Percentiles rank a stretch among this genome's conserved stretches.
Conservation (phyloP, 2,329 filamentous ascomycete species). For the Torrubiellomyces zombiae region DNA sequence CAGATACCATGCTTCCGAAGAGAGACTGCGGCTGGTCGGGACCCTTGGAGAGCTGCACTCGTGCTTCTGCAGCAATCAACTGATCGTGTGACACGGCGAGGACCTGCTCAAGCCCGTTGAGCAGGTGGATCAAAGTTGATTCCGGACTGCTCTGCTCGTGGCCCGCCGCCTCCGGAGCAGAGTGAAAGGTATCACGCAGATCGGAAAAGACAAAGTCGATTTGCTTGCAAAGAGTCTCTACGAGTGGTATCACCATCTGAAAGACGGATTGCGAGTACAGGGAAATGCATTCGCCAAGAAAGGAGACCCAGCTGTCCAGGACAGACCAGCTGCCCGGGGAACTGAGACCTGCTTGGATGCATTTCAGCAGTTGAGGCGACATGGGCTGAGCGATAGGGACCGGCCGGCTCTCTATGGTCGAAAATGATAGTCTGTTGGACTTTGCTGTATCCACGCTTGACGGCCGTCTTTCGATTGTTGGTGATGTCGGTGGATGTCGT, state of each 20-base stretch:
- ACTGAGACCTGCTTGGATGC: conserved; percentile 65
- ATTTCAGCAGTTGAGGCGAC: conserved; percentile 60
- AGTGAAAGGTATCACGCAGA: conserved; percentile 47
- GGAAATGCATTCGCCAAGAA: conserved; percentile 69
- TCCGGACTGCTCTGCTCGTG: conserved; percentile 32
- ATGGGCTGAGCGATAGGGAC: conserved; percentile 25
- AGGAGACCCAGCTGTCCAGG: conserved; percentile 80
- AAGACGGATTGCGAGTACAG: conserved; percentile 76
- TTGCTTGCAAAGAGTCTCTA: conserved; percentile 74
- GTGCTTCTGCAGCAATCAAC: conserved; percentile 59
- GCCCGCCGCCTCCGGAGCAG: conserved; percentile 8
- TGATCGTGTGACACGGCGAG: conserved; percentile 76
- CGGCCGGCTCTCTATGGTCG: conserved; percentile 12
- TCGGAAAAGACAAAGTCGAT: conserved; percentile 56
- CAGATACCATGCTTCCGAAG: conserved; percentile 87
- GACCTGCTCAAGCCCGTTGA: conserved; percentile 88
- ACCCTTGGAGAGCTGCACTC: conserved; percentile 50
- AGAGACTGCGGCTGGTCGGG: conserved; percentile 75
- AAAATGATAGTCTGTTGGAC: conserved; percentile 21
- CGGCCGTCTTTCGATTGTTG: conserved; percentile 29
- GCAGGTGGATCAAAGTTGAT: conserved; percentile 61
- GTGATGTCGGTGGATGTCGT: conserved; percentile 24
- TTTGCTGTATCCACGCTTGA: conserved; percentile 24
- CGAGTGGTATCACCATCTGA: conserved; percentile 75
- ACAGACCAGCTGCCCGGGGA: conserved; percentile 57